phyloP scores from a whole-genome alignment of 2,329 filamentous ascomycete species.

The Ophiocordyceps camponoti-floridani region DNA sequence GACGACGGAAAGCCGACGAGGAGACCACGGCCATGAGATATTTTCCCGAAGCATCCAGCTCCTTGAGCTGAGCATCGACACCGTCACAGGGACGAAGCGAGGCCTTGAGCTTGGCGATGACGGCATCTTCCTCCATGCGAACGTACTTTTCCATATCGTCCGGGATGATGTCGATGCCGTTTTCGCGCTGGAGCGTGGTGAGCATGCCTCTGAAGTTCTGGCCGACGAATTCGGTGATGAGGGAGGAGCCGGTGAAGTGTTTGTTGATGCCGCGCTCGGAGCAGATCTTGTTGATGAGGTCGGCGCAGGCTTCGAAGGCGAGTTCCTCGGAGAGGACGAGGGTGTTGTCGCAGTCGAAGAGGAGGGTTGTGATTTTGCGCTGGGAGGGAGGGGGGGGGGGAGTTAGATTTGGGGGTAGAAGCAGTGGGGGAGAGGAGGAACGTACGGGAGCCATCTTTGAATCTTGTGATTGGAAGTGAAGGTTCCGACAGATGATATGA shows the following conservation, averaged over 20 bases:
- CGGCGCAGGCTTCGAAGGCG: conserved; percentile 80
- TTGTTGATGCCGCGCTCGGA: conserved; percentile 41
- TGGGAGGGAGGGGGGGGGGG: neutral
- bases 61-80: conserved; percentile 48
- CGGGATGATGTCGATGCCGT: conserved; percentile 49
- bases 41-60: conserved; percentile 39
- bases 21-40: conserved; percentile 69
- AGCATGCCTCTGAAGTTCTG: conserved; percentile 94
- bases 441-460: too few species aligned
- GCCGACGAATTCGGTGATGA: conserved; percentile 78
- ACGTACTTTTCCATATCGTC: conserved; percentile 62
- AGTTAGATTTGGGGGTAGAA: neutral
- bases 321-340: conserved; percentile 82
- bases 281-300: conserved; percentile 76
- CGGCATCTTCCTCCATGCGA: conserved; percentile 59
- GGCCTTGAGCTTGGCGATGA: conserved; percentile 61
- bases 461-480: too few species aligned
- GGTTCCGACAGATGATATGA: neutral
- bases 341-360: conserved; percentile 79
- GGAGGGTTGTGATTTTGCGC: conserved; percentile 42
- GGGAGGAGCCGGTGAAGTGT: conserved; percentile 59
- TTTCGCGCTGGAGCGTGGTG: conserved; percentile 53
- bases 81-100: conserved; percentile 51
- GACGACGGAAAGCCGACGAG: conserved; percentile 60
- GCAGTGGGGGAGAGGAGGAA: too few species aligned